Conservation (phyloP, 2,329 filamentous ascomycete species). For the Purpureocillium lavendulum region DNA sequence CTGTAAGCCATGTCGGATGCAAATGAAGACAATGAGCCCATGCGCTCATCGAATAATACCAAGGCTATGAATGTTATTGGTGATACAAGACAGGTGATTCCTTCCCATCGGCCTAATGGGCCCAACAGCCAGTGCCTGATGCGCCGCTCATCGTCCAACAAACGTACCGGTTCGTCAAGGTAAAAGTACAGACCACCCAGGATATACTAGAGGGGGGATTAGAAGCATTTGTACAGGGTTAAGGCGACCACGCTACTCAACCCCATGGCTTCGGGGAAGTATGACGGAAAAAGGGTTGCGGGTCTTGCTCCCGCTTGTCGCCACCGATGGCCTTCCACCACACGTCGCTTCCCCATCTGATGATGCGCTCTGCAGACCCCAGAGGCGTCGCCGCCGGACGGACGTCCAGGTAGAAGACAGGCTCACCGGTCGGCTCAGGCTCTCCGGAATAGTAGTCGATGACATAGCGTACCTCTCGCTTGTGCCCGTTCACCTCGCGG, state of each 20-base stretch:
- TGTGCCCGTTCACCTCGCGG: slow-evolving; percentile 57
- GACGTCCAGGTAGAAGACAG: slow-evolving; percentile 93
- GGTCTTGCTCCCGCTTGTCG: slow-evolving; percentile 43
- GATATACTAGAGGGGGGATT: slow-evolving; percentile 7
- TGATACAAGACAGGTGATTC: no score
- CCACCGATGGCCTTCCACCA: slow-evolving; percentile 87
- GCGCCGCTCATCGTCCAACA: background rate
- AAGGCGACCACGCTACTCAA: background rate
- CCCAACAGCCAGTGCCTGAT: background rate
- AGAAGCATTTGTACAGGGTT: background rate
- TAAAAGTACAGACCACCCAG: slow-evolving; percentile 17
- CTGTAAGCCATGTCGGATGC: background rate
- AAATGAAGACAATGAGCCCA: background rate
- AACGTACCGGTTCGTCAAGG: slow-evolving; percentile 13
- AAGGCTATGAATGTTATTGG: no score
- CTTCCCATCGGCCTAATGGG: no score
- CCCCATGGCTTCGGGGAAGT: slow-evolving; percentile 11
- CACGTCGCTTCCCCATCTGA: slow-evolving; percentile 86
- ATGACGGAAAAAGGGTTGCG: slow-evolving; percentile 23
- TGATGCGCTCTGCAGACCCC: slow-evolving; percentile 69
- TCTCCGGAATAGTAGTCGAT: slow-evolving; percentile 93
- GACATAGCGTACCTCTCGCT: slow-evolving; percentile 79
- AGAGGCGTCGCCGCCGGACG: slow-evolving; percentile 78
- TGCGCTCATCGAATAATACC: no score
- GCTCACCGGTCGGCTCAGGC: slow-evolving; percentile 76